Evolutionary conservation across 73 alveolate species (phyloP), one percentile per base, ranked within the genome.

Genomic region (Paramecium biaurelia): DNA sequence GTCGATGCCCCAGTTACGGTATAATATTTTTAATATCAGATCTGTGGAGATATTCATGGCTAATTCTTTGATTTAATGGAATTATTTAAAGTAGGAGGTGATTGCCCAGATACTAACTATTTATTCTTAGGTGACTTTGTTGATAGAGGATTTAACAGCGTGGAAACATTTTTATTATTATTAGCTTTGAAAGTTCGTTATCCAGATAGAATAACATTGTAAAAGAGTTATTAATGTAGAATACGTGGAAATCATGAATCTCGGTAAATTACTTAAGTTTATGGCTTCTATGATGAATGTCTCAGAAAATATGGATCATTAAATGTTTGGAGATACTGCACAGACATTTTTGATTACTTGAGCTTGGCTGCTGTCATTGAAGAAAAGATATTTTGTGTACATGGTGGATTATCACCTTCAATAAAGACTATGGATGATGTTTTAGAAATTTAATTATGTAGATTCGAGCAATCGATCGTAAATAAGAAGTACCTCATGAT

Each of bases 401-500:
- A 98, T 95, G 99, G 99, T 14, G 99, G 99, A 18, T 94, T 98
- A 38, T 97, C 99, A 20, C 99, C 99, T 38, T 94, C 98, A 20
- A 94, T 98, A 24, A 94, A 85, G 82, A 86, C 99, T 14, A 88
- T 98, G 34, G 99, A 98, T 93, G 99, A 98, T 45, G 93, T 89
- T 72, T 76, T 76, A 38, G 58, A 15, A 70, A 37, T n/a, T 41
- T 38, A 37, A 9, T 41, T n/a, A 41, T 53, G 20, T 38, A 89
- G 96, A 98, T 98, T 45, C 94, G 99, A 85, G 97, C 97, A 42
- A 95, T 98, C 41, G 99, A 98, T 92, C 97, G 99, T 85, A 98
- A 98, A 93, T 99, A 98, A 92, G 99, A 98, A 94, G 99, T 98
- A 18, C 99, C 99, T 9, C 99, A 98, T 93, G 99, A 98, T 86